Evolutionary conservation across 176 grass and related monocot genomes (phyloP).

Genomic region (Coix lacrymajobi): DNA sequence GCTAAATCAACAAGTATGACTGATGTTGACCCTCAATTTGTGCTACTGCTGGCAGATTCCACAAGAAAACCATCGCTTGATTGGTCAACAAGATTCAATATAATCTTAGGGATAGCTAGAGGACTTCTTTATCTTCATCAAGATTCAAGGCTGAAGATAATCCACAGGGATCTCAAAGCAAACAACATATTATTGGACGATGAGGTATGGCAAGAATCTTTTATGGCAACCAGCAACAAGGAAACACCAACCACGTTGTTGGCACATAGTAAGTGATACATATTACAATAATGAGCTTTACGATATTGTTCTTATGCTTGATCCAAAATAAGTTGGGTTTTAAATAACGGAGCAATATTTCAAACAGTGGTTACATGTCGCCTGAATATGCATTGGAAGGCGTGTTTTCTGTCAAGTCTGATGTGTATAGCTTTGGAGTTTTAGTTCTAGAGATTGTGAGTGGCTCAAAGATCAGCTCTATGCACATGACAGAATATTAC

Average conservation of each 20-base stretch:
- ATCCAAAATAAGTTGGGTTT: neutral
- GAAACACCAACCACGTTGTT: neutral
- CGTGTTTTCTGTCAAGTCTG: conserved; percentile 3
- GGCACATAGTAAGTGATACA: conserved; percentile 5
- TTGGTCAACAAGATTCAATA: conserved; percentile 5
- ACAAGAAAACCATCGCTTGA: neutral
- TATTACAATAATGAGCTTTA: neutral
- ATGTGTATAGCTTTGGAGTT: conserved; percentile 16
- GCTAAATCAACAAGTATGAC: neutral
- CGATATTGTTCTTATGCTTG: neutral
- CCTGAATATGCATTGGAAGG: conserved; percentile 8
- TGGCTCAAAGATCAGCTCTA: neutral
- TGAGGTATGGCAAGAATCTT: conserved; percentile 18
- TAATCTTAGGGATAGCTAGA: conserved; percentile 12
- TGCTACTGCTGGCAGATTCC: neutral
- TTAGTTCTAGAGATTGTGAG: neutral
- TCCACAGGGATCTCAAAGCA: conserved; percentile 8
- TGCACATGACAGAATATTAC: neutral
- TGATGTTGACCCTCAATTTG: neutral
- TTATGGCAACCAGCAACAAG: conserved; percentile 1
- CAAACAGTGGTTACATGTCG: neutral
- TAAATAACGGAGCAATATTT: neutral
- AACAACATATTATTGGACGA: conserved; percentile 9
- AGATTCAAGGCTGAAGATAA: conserved; percentile 10
- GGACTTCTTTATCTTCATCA: conserved; percentile 9